Conservation (phyloP, 208 protist species). For the Acanthamoeba quina region DNA sequence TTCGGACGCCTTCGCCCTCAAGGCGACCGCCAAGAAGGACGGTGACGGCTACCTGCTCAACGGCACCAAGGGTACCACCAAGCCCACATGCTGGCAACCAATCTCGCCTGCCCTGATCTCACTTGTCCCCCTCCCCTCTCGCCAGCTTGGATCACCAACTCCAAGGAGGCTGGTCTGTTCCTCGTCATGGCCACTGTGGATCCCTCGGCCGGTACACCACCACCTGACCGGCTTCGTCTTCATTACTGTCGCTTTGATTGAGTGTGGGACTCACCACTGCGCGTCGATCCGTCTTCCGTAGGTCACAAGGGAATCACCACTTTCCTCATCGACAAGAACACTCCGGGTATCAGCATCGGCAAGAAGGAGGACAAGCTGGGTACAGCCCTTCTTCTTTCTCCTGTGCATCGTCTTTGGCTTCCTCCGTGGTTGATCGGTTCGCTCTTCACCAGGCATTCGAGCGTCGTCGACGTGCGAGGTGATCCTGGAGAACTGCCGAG, state of each 20-base stretch:
- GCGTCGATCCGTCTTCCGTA: neutral
- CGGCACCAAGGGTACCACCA: conserved; percentile 90
- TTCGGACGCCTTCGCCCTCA: conserved; percentile 95
- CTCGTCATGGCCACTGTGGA: conserved; percentile 96
- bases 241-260: too few species aligned
- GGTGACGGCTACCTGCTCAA: conserved; percentile 94
- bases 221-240: conserved; percentile 55
- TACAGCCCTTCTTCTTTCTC: neutral
- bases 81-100: neutral
- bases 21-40: conserved; percentile 88
- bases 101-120: neutral
- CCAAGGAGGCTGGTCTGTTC: conserved; percentile 93
- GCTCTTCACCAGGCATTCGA: conserved; percentile 89
- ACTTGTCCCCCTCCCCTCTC: neutral
- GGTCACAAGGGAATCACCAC: conserved; percentile 93
- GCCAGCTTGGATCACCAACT: conserved; percentile 95
- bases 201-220: conserved; percentile 91
- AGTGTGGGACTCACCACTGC: too few species aligned
- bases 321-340: conserved; percentile 95
- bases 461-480: conserved; percentile 96
- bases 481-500: conserved; percentile 91
- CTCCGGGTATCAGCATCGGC: conserved; percentile 93
- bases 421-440: neutral
- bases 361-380: conserved; percentile 96
- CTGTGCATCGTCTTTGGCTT: neutral